These are phyloP conservation scores for Ogataea methanolica DNA, from an alignment of 805 yeast species.

Conservation along the genomic window DNA sequence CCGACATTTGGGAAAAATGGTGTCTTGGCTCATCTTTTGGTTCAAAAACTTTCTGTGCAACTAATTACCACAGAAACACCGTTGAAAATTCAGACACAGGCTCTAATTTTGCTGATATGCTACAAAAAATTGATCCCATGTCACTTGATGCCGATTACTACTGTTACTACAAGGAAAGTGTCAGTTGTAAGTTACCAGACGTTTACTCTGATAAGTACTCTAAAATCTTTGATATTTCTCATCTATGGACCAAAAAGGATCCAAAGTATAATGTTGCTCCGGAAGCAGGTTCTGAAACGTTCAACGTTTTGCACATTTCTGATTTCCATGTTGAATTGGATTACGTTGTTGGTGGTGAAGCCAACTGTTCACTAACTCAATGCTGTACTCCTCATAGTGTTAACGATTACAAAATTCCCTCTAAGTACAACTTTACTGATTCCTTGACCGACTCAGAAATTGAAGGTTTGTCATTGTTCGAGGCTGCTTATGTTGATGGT, in stretches of 20 bases:
- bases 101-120: slow-evolving; percentile 48
- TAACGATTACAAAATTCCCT: slow-evolving; percentile 35
- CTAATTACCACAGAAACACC: slow-evolving; percentile 35
- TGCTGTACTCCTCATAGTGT: slow-evolving; percentile 55
- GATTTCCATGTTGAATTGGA: slow-evolving; percentile 62
- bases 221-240: slow-evolving; percentile 35
- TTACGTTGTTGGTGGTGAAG: slow-evolving; percentile 50
- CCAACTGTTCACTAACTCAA: slow-evolving; percentile 49
- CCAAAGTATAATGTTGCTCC: slow-evolving; percentile 40
- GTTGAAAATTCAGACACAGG: slow-evolving; percentile 34
- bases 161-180: slow-evolving; percentile 44
- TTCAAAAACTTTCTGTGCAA: slow-evolving; percentile 25
- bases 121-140: slow-evolving; percentile 46
- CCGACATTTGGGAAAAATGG: slow-evolving; percentile 39
- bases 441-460: slow-evolving; percentile 8
- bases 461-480: slow-evolving; percentile 20
- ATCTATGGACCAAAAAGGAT: slow-evolving; percentile 43
- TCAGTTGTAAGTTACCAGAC: not conserved
- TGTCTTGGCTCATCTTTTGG: slow-evolving; percentile 32
- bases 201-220: slow-evolving; percentile 39
- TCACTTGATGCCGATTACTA: slow-evolving; percentile 56
- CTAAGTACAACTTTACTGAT: slow-evolving; percentile 36
- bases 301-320: slow-evolving; percentile 61
- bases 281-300: slow-evolving; percentile 34
- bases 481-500: slow-evolving; percentile 27